These are phyloP conservation scores for Silybum marianum DNA, from an alignment of 129 eudicot species.

Conservation along the genomic window DNA sequence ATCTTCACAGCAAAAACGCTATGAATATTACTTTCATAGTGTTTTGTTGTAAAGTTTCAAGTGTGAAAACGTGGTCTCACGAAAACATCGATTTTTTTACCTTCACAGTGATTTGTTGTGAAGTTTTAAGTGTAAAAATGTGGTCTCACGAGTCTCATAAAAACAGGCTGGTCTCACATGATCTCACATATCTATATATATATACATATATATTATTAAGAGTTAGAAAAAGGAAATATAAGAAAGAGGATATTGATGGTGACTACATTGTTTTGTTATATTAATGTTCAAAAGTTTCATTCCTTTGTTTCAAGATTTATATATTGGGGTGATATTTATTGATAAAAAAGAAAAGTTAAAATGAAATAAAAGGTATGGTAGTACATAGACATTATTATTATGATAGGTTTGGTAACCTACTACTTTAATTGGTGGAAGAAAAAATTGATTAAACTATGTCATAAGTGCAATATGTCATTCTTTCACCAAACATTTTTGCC, in stretches of 20 bases:
- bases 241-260: background rate
- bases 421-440: background rate
- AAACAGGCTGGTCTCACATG: no score
- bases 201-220: background rate
- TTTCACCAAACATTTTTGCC: conserved; percentile 18
- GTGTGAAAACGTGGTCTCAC: no score
- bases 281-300: background rate
- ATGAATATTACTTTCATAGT: no score
- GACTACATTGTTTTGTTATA: background rate
- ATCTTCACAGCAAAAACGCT: no score
- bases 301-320: background rate
- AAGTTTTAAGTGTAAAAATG: no score
- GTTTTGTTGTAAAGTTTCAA: no score
- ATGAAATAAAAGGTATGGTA: background rate
- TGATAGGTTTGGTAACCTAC: background rate
- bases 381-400: background rate
- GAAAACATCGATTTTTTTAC: no score
- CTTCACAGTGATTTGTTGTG: no score
- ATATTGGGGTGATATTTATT: background rate
- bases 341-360: background rate
- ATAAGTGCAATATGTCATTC: conserved; percentile 17
- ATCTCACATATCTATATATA: no score
- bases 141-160: no score
- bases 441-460: background rate
- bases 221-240: background rate